A percentile compares a stretch with the other conserved stretches of the same genome.
Evolutionary conservation across 208 protist genomes (phyloP).

Genomic region (Acanthamoeba sp.): DNA sequence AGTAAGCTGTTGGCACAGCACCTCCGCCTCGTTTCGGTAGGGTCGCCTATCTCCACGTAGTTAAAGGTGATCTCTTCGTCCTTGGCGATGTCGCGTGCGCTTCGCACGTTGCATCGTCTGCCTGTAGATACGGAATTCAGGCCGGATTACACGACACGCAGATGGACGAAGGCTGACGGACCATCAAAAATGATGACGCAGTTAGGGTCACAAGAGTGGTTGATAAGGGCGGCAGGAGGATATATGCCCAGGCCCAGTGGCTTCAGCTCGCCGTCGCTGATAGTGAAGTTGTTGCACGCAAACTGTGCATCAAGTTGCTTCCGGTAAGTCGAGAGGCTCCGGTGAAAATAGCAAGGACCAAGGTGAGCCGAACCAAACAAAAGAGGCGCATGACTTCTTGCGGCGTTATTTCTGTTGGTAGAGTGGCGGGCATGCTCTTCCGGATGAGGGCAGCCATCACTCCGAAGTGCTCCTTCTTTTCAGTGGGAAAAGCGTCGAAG

Average conservation of each 20-base stretch:
- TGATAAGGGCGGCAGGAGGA: constrained; percentile 76
- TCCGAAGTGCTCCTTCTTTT: constrained; percentile 51
- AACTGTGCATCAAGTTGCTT: too few relatives aligned
- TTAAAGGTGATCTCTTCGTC: constrained; percentile 60
- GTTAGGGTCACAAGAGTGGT: constrained; percentile 75
- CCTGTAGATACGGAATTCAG: not conserved
- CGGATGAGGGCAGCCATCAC: constrained; percentile 25
- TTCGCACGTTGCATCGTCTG: not conserved
- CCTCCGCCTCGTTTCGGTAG: constrained; percentile 27
- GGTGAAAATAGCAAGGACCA: too few relatives aligned
- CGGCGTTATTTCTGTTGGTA: not conserved
- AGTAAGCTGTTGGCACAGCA: not conserved
- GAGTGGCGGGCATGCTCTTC: not conserved
- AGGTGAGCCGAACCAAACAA: constrained; percentile 2
- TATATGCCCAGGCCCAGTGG: constrained; percentile 72
- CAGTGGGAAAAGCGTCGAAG: not conserved
- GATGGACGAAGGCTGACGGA: not conserved
- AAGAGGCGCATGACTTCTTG: constrained; percentile 37
- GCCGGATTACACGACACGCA: not conserved
- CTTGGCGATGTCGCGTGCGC: not conserved
- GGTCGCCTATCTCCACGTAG: constrained; percentile 70
- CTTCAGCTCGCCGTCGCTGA: constrained; percentile 65
- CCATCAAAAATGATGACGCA: constrained; percentile 74
- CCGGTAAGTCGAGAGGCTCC: too few relatives aligned
- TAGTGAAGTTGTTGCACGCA: constrained; percentile 70